Conservation (phyloP, 495 filamentous ascomycete species). For the Chaetomium fimeti region DNA sequence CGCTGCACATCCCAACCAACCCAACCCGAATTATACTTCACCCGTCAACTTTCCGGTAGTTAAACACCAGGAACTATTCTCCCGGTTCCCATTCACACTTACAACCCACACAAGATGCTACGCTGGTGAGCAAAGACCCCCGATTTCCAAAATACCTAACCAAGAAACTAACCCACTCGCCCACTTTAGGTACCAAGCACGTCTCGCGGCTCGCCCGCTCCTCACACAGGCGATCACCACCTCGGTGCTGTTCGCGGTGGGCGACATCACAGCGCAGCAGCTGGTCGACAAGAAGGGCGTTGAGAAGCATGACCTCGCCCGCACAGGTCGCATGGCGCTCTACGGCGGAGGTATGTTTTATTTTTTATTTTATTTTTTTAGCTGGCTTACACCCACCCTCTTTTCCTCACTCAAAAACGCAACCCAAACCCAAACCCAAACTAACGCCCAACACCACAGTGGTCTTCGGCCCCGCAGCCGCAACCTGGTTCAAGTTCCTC, state of each 20-base stretch:
- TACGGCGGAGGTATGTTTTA: conserved; percentile 77
- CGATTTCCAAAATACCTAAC: no score
- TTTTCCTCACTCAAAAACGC: no score
- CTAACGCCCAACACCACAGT: conserved; percentile 44
- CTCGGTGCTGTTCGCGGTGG: conserved; percentile 82
- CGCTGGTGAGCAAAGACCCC: conserved; percentile 13
- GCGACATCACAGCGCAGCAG: conserved; percentile 92
- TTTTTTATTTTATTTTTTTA: no score
- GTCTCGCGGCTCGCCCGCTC: conserved; percentile 74
- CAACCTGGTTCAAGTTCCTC: conserved; percentile 78
- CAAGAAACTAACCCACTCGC: no score
- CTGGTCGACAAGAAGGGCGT: conserved; percentile 78
- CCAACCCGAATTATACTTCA: neutral
- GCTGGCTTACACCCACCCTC: no score
- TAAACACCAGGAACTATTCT: neutral
- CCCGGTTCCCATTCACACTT: neutral
- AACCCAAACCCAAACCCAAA: neutral
- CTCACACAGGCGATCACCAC: conserved; percentile 88
- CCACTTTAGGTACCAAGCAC: conserved; percentile 75
- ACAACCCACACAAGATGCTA: conserved; percentile 14
- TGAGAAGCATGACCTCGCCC: conserved; percentile 72
- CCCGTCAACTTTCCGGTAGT: neutral
- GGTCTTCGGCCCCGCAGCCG: conserved; percentile 88
- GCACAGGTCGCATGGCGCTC: conserved; percentile 85
- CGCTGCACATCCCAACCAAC: neutral